Evolutionary conservation across 2,329 filamentous ascomycete species (phyloP).

Genomic region (Plectosphaerella sp.): DNA sequence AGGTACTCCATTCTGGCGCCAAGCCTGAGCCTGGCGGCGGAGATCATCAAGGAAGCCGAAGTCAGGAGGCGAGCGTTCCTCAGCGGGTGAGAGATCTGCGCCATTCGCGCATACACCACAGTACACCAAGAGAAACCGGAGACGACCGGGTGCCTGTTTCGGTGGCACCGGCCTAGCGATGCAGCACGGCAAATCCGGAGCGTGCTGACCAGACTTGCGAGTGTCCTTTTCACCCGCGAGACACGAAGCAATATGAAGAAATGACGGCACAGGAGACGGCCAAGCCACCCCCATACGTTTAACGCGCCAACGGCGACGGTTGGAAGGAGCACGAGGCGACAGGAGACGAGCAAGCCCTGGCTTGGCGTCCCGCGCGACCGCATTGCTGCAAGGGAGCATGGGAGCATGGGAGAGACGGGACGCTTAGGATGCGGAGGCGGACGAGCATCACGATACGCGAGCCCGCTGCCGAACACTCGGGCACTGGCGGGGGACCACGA

Average conservation of each 20-base stretch:
- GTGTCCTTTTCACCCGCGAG: too few species aligned
- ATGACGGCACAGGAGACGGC: too few species aligned
- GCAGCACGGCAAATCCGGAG: too few species aligned
- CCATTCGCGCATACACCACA: too few species aligned
- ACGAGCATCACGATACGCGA: neutral
- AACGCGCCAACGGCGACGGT: neutral
- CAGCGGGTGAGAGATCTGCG: conserved; percentile 33
- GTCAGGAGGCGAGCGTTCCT: conserved; percentile 63
- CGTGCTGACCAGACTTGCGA: too few species aligned
- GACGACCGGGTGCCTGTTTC: too few species aligned
- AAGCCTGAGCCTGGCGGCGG: conserved; percentile 69
- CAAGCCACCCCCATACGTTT: neutral
- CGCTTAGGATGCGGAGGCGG: neutral
- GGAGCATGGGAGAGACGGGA: neutral
- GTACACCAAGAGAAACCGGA: too few species aligned
- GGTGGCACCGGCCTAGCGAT: too few species aligned
- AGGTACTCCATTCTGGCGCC: conserved; percentile 71
- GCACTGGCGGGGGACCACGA: neutral
- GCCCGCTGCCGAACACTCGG: neutral
- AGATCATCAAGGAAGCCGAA: conserved; percentile 77
- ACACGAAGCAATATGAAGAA: too few species aligned
- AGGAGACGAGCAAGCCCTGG: neutral
- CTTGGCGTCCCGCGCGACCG: neutral
- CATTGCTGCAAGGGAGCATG: neutral
- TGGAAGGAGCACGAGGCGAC: neutral